Evolutionary conservation across 73 alveolate species (phyloP).

Genomic region (Breviolum minutum): DNA sequence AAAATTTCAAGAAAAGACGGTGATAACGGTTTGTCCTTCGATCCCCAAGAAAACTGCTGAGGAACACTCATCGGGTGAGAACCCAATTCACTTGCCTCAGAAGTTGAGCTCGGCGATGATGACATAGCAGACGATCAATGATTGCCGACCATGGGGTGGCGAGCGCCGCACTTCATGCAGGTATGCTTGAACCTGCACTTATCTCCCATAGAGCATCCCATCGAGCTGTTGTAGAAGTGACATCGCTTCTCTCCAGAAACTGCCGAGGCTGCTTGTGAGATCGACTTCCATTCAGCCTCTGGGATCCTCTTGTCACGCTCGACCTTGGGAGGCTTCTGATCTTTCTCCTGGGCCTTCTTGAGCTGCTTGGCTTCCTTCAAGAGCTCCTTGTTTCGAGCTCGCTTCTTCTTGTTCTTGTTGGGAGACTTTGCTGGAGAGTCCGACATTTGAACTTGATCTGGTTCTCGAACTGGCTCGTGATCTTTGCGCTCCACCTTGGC

Average conservation of each 20-base stretch:
- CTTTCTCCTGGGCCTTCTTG: not conserved
- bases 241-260: not conserved
- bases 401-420: not conserved
- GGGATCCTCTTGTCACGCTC: slow-evolving; percentile 54
- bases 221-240: slow-evolving; percentile 20
- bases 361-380: not conserved
- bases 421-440: too few species aligned
- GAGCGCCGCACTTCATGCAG: slow-evolving; percentile 43
- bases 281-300: slow-evolving; percentile 14
- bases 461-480: too few species aligned
- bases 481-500: not conserved
- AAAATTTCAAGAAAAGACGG: not conserved
- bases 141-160: slow-evolving; percentile 40
- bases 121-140: not conserved
- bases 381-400: not conserved
- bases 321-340: not conserved
- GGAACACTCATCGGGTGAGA: not conserved
- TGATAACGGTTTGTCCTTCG: too few species aligned
- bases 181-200: slow-evolving; percentile 34
- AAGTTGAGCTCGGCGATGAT: not conserved
- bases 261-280: not conserved
- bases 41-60: not conserved
- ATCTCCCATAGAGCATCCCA: slow-evolving; percentile 42
- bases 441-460: too few species aligned
- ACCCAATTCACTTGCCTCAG: not conserved